A percentile compares a stretch with the other conserved stretches of the same genome.
Conservation (phyloP, 1,284 basidiomycete genomes). For the Pyrrhoderma noxium region DNA sequence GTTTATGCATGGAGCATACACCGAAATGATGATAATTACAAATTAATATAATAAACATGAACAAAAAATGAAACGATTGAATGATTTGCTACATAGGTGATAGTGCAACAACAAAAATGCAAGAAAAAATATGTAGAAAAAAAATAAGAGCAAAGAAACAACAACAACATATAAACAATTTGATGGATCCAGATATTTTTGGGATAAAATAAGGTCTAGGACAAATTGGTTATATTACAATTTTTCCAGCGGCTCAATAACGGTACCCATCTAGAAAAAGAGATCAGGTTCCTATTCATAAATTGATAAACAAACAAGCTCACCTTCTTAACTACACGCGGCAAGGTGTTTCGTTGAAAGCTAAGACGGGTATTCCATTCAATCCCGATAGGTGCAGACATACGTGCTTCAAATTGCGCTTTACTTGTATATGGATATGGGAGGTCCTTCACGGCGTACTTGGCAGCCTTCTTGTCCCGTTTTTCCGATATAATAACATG, state of each 20-base stretch:
- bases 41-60: too few relatives aligned
- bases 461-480: slow-evolving; percentile 86
- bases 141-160: too few relatives aligned
- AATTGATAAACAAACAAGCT: slow-evolving; percentile 21
- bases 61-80: too few relatives aligned
- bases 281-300: slow-evolving; percentile 12
- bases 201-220: too few relatives aligned
- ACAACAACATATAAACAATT: too few relatives aligned
- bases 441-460: slow-evolving; percentile 83
- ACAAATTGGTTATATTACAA: slow-evolving; percentile 27
- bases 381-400: slow-evolving; percentile 74
- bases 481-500: slow-evolving; percentile 95
- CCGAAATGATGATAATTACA: too few relatives aligned
- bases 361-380: slow-evolving; percentile 94
- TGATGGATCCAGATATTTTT: too few relatives aligned
- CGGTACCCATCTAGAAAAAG: slow-evolving; percentile 54
- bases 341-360: slow-evolving; percentile 80
- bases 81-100: too few relatives aligned
- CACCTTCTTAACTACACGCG: slow-evolving; percentile 82
- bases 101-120: too few relatives aligned
- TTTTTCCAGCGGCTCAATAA: slow-evolving; percentile 70
- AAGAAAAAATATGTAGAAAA: too few relatives aligned
- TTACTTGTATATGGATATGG: slow-evolving; percentile 91
- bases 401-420: slow-evolving; percentile 81
- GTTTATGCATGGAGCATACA: too few relatives aligned